Evolutionary conservation across 805 yeast genomes (phyloP).

Genomic region (Candida manassasensis): DNA sequence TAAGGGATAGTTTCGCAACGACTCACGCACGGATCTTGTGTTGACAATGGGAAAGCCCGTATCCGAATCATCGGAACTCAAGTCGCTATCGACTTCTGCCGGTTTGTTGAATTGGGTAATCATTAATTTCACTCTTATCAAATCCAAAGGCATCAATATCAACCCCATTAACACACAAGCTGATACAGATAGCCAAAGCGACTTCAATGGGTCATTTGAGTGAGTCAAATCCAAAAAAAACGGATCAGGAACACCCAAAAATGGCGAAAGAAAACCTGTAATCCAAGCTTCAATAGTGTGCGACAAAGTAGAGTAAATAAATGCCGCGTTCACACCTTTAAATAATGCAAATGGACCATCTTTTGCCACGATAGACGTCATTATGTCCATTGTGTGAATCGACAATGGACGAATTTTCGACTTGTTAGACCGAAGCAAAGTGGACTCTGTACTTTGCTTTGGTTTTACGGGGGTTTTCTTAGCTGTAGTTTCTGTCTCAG

Average conservation of each 20-base stretch:
- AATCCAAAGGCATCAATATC: constrained; percentile 72
- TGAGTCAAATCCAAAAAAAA: constrained; percentile 77
- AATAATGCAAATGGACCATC: constrained; percentile 71
- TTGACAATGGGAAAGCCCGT: constrained; percentile 11
- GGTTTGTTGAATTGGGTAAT: constrained; percentile 54
- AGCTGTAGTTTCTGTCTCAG: constrained; percentile 4
- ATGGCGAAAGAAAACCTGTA: constrained; percentile 80
- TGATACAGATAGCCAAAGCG: constrained; percentile 62
- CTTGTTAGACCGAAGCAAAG: constrained; percentile 2
- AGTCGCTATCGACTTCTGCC: constrained; percentile 1
- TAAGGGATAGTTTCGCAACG: constrained; percentile 56
- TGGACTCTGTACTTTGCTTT: too few relatives aligned
- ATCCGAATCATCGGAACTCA: constrained; percentile 1
- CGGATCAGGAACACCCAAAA: constrained; percentile 83
- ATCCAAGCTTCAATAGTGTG: constrained; percentile 87
- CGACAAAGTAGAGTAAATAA: constrained; percentile 67
- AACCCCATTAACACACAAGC: constrained; percentile 73
- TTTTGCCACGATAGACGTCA: constrained; percentile 57
- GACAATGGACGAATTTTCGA: constrained; percentile 50
- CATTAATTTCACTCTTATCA: constrained; percentile 73
- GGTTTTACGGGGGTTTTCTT: not conserved
- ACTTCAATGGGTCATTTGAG: constrained; percentile 67
- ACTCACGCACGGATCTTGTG: constrained; percentile 67
- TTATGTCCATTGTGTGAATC: constrained; percentile 60
- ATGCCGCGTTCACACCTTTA: constrained; percentile 75